These are phyloP conservation scores for Thelonectria rubi DNA, from an alignment of 2,329 filamentous ascomycete genomes.

Conservation along the genomic window DNA sequence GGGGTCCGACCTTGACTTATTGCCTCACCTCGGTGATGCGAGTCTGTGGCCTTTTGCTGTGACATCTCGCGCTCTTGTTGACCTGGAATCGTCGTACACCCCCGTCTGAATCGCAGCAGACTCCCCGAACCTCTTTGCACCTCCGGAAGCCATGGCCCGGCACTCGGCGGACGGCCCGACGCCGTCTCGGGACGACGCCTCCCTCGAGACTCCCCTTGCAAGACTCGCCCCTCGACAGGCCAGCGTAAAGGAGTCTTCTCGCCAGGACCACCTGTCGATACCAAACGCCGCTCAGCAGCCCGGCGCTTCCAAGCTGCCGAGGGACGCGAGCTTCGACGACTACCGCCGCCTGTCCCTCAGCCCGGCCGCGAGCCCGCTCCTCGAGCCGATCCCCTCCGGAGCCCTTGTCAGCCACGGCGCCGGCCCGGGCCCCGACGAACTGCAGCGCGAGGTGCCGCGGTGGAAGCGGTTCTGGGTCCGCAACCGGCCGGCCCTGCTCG, in stretches of 20 bases:
- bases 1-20: conserved; percentile 11
- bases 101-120: background rate
- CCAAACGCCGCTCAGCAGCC: conserved; percentile 24
- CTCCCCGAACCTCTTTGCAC: background rate
- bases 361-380: conserved; percentile 36
- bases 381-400: conserved; percentile 33
- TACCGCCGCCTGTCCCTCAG: conserved; percentile 38
- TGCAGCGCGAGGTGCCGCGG: conserved; percentile 31
- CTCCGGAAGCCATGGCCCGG: conserved; percentile 29
- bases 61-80: background rate
- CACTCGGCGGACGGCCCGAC: conserved; percentile 29
- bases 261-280: conserved; percentile 26
- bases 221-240: conserved; percentile 27
- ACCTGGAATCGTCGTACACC: background rate
- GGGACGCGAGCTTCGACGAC: conserved; percentile 31
- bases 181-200: conserved; percentile 30
- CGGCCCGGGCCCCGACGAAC: conserved; percentile 20
- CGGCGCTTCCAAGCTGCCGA: conserved; percentile 27
- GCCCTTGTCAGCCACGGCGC: conserved; percentile 18
- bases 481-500: conserved; percentile 78
- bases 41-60: background rate
- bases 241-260: conserved; percentile 25
- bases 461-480: conserved; percentile 61
- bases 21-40: background rate
- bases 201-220: conserved; percentile 19